Evolutionary conservation across 345 rosid species (phyloP).

Genomic region (Lepidium africanum): DNA sequence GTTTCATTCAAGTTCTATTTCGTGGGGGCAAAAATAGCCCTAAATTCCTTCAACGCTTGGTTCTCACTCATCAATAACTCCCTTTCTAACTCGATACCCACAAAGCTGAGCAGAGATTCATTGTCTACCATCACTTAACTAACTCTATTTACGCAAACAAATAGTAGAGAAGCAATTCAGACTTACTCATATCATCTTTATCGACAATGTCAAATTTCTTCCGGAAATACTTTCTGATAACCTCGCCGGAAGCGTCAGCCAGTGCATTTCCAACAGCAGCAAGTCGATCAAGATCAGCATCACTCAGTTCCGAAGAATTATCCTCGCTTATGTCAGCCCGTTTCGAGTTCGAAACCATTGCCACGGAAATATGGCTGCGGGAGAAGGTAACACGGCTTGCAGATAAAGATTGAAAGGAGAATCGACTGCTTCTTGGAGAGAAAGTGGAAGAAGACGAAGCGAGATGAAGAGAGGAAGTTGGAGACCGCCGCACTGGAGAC

Average conservation of each 20-base stretch:
- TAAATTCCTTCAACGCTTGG: background rate
- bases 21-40: background rate
- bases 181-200: constrained; percentile 74
- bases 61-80: background rate
- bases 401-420: background rate
- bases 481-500: constrained; percentile 17
- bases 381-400: background rate
- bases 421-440: background rate
- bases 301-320: background rate
- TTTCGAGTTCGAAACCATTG: constrained; percentile 37
- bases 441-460: background rate
- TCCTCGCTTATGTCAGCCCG: constrained; percentile 3
- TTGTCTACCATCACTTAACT: background rate
- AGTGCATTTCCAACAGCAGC: constrained; percentile 49
- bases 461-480: background rate
- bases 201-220: constrained; percentile 78
- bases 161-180: background rate
- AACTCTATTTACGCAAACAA: background rate
- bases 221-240: constrained; percentile 71
- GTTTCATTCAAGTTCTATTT: background rate
- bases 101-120: background rate
- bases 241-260: constrained; percentile 88
- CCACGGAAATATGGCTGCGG: background rate
- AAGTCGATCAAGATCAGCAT: constrained; percentile 41
- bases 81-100: background rate